These are phyloP conservation scores for Chaetomium olivaceum DNA, from an alignment of 2,329 filamentous ascomycete species.

Conservation along the genomic window DNA sequence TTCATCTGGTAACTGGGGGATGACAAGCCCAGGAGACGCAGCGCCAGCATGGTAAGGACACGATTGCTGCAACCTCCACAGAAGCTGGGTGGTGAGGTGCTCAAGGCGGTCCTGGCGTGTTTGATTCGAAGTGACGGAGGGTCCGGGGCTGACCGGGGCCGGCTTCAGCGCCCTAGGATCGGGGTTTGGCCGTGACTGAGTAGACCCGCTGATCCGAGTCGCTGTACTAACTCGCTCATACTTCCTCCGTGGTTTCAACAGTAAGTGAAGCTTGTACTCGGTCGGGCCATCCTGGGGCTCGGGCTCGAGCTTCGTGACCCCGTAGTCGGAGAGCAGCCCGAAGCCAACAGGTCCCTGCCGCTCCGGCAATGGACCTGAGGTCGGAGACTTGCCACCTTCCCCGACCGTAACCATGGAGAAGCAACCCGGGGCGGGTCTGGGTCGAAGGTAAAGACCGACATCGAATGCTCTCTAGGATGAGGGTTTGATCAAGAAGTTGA, in stretches of 20 bases:
- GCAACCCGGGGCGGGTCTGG: slow-evolving; percentile 83
- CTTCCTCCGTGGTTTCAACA: slow-evolving; percentile 74
- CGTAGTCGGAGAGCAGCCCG: slow-evolving; percentile 59
- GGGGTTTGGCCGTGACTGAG: slow-evolving; percentile 35
- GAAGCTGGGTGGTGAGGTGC: slow-evolving; percentile 88
- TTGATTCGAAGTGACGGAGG: slow-evolving; percentile 51
- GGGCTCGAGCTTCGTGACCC: slow-evolving; percentile 75
- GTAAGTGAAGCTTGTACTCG: slow-evolving; percentile 93
- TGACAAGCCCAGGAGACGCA: slow-evolving; percentile 65
- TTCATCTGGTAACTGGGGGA: slow-evolving; percentile 73
- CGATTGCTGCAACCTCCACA: slow-evolving; percentile 95
- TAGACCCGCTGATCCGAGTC: slow-evolving; percentile 36
- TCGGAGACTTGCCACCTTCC: slow-evolving; percentile 42
- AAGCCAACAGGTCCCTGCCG: slow-evolving; percentile 37
- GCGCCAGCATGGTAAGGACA: slow-evolving; percentile 86
- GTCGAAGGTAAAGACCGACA: slow-evolving; percentile 95
- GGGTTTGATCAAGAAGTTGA: neutral
- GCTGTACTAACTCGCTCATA: slow-evolving; percentile 72
- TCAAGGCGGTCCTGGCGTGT: slow-evolving; percentile 81
- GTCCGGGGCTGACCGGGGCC: slow-evolving; percentile 26
- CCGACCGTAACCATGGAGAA: slow-evolving; percentile 79
- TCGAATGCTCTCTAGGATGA: slow-evolving; percentile 40
- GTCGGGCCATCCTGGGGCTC: slow-evolving; percentile 94
- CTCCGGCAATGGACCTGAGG: slow-evolving; percentile 32
- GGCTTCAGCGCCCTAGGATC: slow-evolving; percentile 35